Conservation (phyloP, 108 stramenopile species). For the Fragilariopsis cylindrus region DNA sequence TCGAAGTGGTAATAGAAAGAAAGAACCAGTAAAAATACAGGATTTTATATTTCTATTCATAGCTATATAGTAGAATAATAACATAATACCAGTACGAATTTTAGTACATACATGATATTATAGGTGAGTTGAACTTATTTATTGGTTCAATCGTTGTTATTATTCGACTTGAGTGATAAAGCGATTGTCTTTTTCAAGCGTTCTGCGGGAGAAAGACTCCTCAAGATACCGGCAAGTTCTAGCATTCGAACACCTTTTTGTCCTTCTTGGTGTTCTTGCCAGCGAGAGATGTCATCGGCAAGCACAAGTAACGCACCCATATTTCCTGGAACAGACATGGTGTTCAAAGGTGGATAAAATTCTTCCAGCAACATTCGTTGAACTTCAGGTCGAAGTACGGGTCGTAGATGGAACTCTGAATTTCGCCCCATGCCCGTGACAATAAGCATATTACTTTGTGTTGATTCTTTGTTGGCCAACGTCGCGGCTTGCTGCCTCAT, state of each 20-base stretch:
- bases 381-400: constrained; percentile 79
- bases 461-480: constrained; percentile 21
- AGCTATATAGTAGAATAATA: no score
- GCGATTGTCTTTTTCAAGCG: constrained; percentile 20
- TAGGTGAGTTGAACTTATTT: no score
- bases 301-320: constrained; percentile 67
- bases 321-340: constrained; percentile 72
- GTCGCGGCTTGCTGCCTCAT: constrained; percentile 45
- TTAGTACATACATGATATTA: no score
- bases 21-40: no score
- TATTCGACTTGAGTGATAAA: not conserved
- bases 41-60: no score
- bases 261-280: constrained; percentile 77
- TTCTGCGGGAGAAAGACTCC: constrained; percentile 57
- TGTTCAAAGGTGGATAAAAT: constrained; percentile 84
- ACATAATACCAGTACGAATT: no score
- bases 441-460: constrained; percentile 55
- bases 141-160: constrained; percentile 2
- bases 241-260: constrained; percentile 76
- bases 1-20: no score
- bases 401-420: constrained; percentile 60
- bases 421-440: constrained; percentile 71
- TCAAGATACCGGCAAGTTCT: constrained; percentile 67
- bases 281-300: constrained; percentile 58
- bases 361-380: constrained; percentile 89